Percentiles rank a stretch among this genome's conserved stretches.
Conservation (phyloP, 2,329 filamentous ascomycete species). For the Ophiocordyceps robertsii region DNA sequence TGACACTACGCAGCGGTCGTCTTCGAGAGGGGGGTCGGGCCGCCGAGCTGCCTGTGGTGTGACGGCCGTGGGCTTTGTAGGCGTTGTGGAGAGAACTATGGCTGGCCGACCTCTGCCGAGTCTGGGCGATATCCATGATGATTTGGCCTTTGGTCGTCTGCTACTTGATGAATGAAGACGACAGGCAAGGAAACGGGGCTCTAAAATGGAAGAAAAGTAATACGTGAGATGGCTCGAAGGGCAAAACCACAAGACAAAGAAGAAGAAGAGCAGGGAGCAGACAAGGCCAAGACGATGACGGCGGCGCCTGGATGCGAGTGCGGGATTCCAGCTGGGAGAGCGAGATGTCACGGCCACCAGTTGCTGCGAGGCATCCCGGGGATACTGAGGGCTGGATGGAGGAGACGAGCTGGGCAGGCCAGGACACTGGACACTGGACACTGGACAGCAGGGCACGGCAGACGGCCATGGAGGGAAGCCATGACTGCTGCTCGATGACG, state of each 20-base stretch:
- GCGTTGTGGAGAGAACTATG: constrained; percentile 23
- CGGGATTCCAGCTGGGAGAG: too few relatives aligned
- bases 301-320: too few relatives aligned
- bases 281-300: too few relatives aligned
- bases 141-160: background rate
- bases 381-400: background rate
- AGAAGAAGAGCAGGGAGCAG: too few relatives aligned
- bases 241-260: too few relatives aligned
- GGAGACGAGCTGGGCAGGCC: background rate
- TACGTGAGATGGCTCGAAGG: too few relatives aligned
- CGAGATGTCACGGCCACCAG: too few relatives aligned
- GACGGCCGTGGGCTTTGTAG: constrained; percentile 14
- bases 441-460: background rate
- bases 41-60: constrained; percentile 5
- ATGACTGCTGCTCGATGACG: background rate
- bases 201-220: constrained; percentile 3
- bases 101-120: constrained; percentile 22
- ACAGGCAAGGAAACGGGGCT: background rate
- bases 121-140: constrained; percentile 16
- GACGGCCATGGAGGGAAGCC: background rate
- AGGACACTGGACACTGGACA: background rate
- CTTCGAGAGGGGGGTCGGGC: constrained; percentile 13
- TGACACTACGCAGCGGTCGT: constrained; percentile 28
- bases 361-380: too few relatives aligned
- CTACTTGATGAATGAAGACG: background rate